phyloP scores from a whole-genome alignment of 192 early-diverging fungal genomes.

The Diversispora epigaea region DNA sequence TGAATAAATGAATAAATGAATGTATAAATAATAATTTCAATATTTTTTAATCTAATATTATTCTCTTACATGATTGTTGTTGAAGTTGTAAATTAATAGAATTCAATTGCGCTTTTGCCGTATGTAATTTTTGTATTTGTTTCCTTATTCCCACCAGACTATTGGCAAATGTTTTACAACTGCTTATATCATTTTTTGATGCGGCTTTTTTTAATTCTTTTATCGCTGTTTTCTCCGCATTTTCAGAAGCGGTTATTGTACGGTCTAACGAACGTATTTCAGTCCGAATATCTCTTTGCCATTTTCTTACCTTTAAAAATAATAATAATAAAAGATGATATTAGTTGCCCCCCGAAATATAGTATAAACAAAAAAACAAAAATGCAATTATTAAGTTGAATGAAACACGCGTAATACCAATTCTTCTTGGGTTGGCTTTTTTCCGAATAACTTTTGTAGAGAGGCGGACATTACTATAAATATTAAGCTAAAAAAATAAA shows the following conservation, averaged over 20 bases:
- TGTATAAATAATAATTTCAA: not conserved
- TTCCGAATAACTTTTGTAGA: constrained; percentile 61
- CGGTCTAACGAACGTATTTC: constrained; percentile 90
- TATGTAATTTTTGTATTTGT: constrained; percentile 79
- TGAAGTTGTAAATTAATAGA: constrained; percentile 87
- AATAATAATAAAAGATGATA: not conserved
- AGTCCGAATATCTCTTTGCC: constrained; percentile 75
- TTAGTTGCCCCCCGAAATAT: not conserved
- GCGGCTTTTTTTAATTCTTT: constrained; percentile 77
- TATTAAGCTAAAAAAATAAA: not conserved
- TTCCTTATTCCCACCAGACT: constrained; percentile 78
- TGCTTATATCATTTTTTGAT: constrained; percentile 78
- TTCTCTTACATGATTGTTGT: constrained; percentile 73
- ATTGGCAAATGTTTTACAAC: constrained; percentile 75
- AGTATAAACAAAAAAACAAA: not conserved
- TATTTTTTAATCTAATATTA: not conserved
- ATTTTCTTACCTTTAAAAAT: constrained; percentile 78
- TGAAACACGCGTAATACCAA: constrained; percentile 41
- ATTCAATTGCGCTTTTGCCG: constrained; percentile 90
- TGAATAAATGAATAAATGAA: too few relatives aligned
- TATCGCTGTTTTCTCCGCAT: constrained; percentile 85
- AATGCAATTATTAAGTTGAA: not conserved
- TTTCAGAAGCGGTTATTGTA: constrained; percentile 72
- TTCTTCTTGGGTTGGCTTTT: constrained; percentile 55
- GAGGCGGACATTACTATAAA: constrained; percentile 31